phyloP scores from a whole-genome alignment of 345 rosid species.

The Ailanthus altissimus region DNA sequence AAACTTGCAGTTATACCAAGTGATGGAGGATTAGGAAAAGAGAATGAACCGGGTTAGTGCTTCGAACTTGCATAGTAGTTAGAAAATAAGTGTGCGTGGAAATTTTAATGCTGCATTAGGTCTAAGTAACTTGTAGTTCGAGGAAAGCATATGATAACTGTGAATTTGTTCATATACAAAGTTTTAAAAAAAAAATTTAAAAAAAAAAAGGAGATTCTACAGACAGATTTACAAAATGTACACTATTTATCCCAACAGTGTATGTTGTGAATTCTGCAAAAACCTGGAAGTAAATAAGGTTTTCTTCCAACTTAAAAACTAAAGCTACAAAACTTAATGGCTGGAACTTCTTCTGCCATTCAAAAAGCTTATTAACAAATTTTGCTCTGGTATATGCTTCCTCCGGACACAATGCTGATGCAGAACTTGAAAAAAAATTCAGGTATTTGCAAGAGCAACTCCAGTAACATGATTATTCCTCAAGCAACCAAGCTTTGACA shows the following conservation, averaged over 20 bases:
- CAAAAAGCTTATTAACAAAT: neutral
- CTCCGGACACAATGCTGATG: neutral
- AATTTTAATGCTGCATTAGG: too few relatives aligned
- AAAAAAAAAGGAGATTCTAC: neutral
- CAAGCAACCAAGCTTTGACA: neutral
- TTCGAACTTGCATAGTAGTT: too few relatives aligned
- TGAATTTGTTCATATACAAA: neutral
- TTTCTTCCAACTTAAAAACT: neutral
- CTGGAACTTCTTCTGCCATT: neutral
- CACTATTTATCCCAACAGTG: neutral
- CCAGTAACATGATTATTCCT: neutral
- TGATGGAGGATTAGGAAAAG: neutral
- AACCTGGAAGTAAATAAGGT: neutral
- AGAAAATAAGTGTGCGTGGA: too few relatives aligned
- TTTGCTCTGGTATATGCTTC: neutral
- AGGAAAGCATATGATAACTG: neutral
- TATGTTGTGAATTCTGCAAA: neutral
- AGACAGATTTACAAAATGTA: neutral
- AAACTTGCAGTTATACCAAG: neutral
- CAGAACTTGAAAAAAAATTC: neutral
- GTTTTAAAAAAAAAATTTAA: neutral
- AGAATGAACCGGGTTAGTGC: neutral
- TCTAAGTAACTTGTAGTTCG: too few relatives aligned
- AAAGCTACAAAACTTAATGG: constrained; percentile 1
- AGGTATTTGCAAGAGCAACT: neutral